Evolutionary conservation across 2,329 filamentous ascomycete genomes (phyloP), one percentile per base, ranked within the genome.

Genomic region (Eurotiales sp.): DNA sequence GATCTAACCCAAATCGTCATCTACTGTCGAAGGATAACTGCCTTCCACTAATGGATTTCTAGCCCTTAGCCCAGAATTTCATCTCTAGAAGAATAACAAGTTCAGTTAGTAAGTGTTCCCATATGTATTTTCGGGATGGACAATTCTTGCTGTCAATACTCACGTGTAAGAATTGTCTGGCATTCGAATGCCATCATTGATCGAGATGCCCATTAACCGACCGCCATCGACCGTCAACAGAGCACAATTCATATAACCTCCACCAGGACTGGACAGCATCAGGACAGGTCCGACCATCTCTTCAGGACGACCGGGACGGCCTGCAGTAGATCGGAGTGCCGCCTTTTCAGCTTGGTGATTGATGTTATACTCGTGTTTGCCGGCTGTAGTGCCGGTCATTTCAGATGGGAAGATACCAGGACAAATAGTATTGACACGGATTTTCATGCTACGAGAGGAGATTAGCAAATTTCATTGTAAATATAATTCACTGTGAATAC

Each of bases 211-310:
- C 54, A 55, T 47, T 25, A 53, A 21, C 11, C 54, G 25, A 4
- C 62, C 62, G 3, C 62, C 62, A 23, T 64, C 62, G 8, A 64
- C 56, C 2, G 58, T 61, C 32, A 64, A 50, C 11, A 57, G 49
- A 1, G 59, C 61, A 42, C 53, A 53, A 48, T 62, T 64, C 57
- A 63, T 64, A 46, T 63, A 63, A 3, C 52, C 60, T 30, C 60
- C 62, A 8, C 55, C 60, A 6, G 59, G 39, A 42, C 58, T 61
- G 2, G 58, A 57, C 39, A 64, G 53, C 51, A 63, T 32, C 17
- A 64, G 21, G 3, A 59, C 58, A 3, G 60, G 60, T 0, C 56
- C 62, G 8, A 62, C 60, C 11, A 63, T 63, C 50, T 64, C 61
- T 46, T 61, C 59, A 2, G 58, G 59, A 7, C 55, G 53, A 11